Percentiles rank a stretch among this genome's conserved stretches.
phyloP scores from a whole-genome alignment of 495 filamentous ascomycete genomes.

The Aspergillus taichungensis region DNA sequence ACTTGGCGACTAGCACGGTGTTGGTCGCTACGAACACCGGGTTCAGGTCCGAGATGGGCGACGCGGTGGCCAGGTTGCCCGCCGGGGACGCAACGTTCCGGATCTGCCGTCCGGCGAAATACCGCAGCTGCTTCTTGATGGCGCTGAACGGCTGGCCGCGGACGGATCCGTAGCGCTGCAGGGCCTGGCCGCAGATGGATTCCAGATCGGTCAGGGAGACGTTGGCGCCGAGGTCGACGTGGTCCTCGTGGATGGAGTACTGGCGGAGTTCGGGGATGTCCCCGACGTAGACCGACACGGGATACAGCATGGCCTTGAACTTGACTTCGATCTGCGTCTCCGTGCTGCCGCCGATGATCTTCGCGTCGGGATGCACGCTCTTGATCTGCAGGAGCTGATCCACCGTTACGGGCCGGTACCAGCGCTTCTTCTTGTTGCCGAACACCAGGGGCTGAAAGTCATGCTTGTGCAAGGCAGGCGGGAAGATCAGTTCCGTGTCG shows the following conservation, averaged over 20 bases:
- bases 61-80: slow-evolving; percentile 90
- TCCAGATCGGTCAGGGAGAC: slow-evolving; percentile 73
- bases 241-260: slow-evolving; percentile 69
- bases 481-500: slow-evolving; percentile 92
- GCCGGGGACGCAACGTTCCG: slow-evolving; percentile 94
- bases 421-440: slow-evolving; percentile 90
- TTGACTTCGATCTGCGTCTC: slow-evolving; percentile 98
- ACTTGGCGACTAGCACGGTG: slow-evolving; percentile 70
- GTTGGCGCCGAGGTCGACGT: slow-evolving; percentile 85
- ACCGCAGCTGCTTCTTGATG: slow-evolving; percentile 68
- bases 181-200: slow-evolving; percentile 56
- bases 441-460: slow-evolving; percentile 74
- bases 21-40: slow-evolving; percentile 88
- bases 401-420: slow-evolving; percentile 83
- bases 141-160: slow-evolving; percentile 59
- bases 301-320: slow-evolving; percentile 91
- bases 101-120: slow-evolving; percentile 95
- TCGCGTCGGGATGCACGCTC: slow-evolving; percentile 71
- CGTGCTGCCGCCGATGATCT: slow-evolving; percentile 91
- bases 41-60: slow-evolving; percentile 93
- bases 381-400: slow-evolving; percentile 89
- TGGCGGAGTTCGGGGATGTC: slow-evolving; percentile 83
- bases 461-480: slow-evolving; percentile 72
- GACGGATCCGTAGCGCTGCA: slow-evolving; percentile 67
- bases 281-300: slow-evolving; percentile 81